phyloP scores from a whole-genome alignment of 805 yeast genomes.

The Hanseniaspora pseudoguilliermondii region DNA sequence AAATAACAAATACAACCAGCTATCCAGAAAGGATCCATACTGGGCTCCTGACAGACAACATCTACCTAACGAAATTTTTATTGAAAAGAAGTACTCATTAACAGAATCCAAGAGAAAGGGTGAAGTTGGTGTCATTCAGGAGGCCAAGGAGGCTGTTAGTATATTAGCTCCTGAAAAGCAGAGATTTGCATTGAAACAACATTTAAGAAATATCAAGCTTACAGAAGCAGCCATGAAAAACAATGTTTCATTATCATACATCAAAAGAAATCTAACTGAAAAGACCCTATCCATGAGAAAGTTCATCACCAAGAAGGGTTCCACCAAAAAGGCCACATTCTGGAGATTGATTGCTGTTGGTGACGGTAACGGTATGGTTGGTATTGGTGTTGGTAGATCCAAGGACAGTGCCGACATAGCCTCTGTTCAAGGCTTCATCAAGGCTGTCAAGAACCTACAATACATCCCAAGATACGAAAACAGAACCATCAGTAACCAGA shows the following conservation, averaged over 20 bases:
- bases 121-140: conserved; percentile 3
- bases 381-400: conserved; percentile 90
- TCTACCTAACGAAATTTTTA: conserved; percentile 16
- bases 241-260: conserved; percentile 51
- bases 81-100: conserved; percentile 5
- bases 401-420: conserved; percentile 52
- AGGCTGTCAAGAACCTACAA: conserved; percentile 74
- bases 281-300: conserved; percentile 62
- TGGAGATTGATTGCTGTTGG: conserved; percentile 85
- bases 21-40: conserved; percentile 18
- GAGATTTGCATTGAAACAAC: not conserved
- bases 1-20: conserved; percentile 18
- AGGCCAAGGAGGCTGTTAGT: conserved; percentile 2
- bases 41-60: conserved; percentile 13
- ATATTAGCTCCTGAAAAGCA: conserved; percentile 1
- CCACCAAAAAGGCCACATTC: conserved; percentile 75
- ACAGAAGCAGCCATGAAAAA: conserved; percentile 41
- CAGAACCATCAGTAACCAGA: conserved; percentile 77
- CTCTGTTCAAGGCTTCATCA: conserved; percentile 76
- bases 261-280: conserved; percentile 42
- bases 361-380: conserved; percentile 84
- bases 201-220: conserved; percentile 35
- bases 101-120: conserved; percentile 3
- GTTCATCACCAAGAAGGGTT: conserved; percentile 82
- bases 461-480: conserved; percentile 79